Percentiles rank a stretch among this genome's conserved stretches.
phyloP scores from a whole-genome alignment of 306 rosid species.

The Aeschynomene evenia region DNA sequence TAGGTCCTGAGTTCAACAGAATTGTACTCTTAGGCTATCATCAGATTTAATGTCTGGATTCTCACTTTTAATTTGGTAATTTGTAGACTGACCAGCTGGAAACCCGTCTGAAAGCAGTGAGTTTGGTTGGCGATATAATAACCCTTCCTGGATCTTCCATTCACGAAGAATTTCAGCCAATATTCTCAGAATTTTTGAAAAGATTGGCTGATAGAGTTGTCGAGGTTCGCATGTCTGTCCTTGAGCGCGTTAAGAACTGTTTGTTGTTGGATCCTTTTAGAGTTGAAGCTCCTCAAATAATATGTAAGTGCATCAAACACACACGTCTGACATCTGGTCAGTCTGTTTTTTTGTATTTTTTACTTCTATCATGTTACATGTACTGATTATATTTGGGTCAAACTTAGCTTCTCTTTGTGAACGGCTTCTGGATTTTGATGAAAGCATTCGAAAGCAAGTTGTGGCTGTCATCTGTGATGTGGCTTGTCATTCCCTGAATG shows the following conservation, averaged over 20 bases:
- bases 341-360: conserved; percentile 22
- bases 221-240: conserved; percentile 87
- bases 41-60: conserved; percentile 28
- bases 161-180: conserved; percentile 86
- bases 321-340: neutral
- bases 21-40: neutral
- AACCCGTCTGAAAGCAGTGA: conserved; percentile 87
- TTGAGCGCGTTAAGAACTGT: conserved; percentile 83
- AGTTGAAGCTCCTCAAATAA: conserved; percentile 76
- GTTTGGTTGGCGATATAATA: conserved; percentile 87
- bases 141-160: conserved; percentile 69
- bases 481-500: conserved; percentile 62
- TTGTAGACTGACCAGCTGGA: conserved; percentile 92
- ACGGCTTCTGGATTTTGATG: conserved; percentile 94
- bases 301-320: conserved; percentile 54
- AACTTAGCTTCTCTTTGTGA: conserved; percentile 87
- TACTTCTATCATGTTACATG: neutral
- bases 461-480: conserved; percentile 94
- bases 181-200: conserved; percentile 88
- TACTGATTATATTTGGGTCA: conserved; percentile 44
- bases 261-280: conserved; percentile 72
- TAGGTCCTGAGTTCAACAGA: conserved; percentile 11
- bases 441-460: conserved; percentile 91
- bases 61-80: conserved; percentile 37
- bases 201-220: conserved; percentile 91